A percentile compares a stretch with the other conserved stretches of the same genome.
phyloP scores from a whole-genome alignment of 495 filamentous ascomycete genomes.

The Daldinia caldariorum region DNA sequence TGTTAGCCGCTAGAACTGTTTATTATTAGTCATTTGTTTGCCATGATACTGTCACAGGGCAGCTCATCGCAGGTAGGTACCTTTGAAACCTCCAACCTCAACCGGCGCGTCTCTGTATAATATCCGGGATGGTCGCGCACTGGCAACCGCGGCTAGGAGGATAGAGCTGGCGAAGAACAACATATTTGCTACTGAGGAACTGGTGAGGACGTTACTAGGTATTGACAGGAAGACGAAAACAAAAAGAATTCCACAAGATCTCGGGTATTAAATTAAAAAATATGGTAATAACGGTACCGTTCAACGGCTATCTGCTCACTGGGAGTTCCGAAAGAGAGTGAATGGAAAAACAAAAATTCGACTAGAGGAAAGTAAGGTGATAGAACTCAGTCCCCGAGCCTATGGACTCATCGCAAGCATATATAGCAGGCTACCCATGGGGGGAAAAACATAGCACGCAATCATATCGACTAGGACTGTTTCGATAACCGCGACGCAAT shows the following conservation, averaged over 20 bases:
- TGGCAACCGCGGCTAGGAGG: slow-evolving; percentile 20
- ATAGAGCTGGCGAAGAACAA: slow-evolving; percentile 17
- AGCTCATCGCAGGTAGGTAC: slow-evolving; percentile 8
- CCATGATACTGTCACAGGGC: background rate
- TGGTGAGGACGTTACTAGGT: background rate
- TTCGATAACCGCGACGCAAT: slow-evolving; percentile 10
- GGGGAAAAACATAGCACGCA: background rate
- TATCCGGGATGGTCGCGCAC: slow-evolving; percentile 27
- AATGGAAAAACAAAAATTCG: slow-evolving; percentile 18
- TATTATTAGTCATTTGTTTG: slow-evolving; percentile 8
- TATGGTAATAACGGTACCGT: slow-evolving; percentile 27
- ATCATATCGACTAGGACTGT: background rate
- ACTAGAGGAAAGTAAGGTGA: slow-evolving; percentile 13
- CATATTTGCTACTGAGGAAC: slow-evolving; percentile 19
- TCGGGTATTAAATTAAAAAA: slow-evolving; percentile 26
- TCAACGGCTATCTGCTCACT: slow-evolving; percentile 36
- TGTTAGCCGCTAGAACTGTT: slow-evolving; percentile 31
- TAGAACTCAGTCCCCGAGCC: background rate
- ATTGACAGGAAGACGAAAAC: slow-evolving; percentile 11
- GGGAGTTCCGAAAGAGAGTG: slow-evolving; percentile 13
- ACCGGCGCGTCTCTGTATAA: slow-evolving; percentile 12
- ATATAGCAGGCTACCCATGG: slow-evolving; percentile 15
- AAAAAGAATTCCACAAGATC: slow-evolving; percentile 10
- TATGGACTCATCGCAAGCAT: slow-evolving; percentile 18
- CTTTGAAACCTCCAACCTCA: slow-evolving; percentile 21